Evolutionary conservation across 495 filamentous ascomycete genomes (phyloP), one percentile per base, ranked within the genome.

Genomic region (Pseudoneurospora amorphoporcata): DNA sequence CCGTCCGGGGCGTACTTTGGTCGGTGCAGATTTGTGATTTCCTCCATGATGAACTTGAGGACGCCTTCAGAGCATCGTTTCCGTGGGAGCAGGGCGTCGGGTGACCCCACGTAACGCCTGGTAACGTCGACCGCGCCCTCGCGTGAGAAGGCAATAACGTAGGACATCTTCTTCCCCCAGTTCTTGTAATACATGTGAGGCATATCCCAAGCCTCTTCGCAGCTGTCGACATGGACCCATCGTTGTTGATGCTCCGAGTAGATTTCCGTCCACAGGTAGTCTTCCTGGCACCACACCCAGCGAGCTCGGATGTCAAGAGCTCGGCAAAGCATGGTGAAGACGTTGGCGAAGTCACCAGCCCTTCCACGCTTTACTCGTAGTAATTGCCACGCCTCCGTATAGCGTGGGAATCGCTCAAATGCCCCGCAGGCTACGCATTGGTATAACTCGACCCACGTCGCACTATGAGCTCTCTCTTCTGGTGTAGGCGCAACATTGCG

Each of bases 281-380:
- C 96, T 81, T 99, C 95, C 39, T 91, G 90, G 75, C 98, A 98
- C 96, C 96, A 99, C 38, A 99, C 93, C 96, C 96, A 99, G 75
- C 95, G 88, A 19, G 98, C 95, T 61, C 96, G 88, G 42, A 90
- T 91, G 40, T 94, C 94, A 39, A 98, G 88, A 8, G 95, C 95
- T 58, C 95, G 88, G 82, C 95, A 98, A 29, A 99, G 87, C 95
- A 99, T 99, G 81, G 91, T 94, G 83, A 99, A 99, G 83, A 94
- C 97, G 81, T 98, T 98, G 70, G 92, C 94, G 94, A 96, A 99
- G 84, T 99, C 95, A 69, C 95, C 96, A 71, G 88, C 91, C 72
- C 95, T 89, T 37, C 95, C 95, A 73, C 91, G 88, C 72, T 92
- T 84, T 65, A 92, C 94, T 80, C 97, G 91, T 68, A 99, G 82